Base-by-base conservation (phyloP, 306 rosid species). In the Geum urbanum region DNA sequence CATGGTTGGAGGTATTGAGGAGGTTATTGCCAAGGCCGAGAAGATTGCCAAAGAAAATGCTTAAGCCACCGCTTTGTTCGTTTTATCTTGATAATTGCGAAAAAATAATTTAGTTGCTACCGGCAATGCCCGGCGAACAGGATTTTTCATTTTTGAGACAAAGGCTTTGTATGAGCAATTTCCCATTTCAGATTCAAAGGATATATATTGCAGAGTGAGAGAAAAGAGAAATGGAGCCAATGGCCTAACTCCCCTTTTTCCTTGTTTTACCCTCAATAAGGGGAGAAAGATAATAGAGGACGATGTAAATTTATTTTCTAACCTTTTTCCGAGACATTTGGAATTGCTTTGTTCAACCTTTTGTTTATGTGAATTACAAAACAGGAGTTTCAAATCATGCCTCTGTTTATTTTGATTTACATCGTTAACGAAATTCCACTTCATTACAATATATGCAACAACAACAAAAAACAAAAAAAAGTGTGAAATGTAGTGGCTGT, bases 1-100 rank as follows among this genome's bases (percentile, higher is more conserved):
- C 82, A 94, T 94, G 99, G 99, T 94, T 56, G 97, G 99, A 37
- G 99, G 99, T 16, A 94, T 94, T 64, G 99, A 94, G 0, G 99
- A 94, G 78, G 97, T 89, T 71, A 71, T 94, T 77, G 97, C 95
- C 0, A 91, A 94, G 86, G 99, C 97, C 6, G 99, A 94, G 81
- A 94, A 91, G 97, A 89, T 94, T 63, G 83, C 99, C n/a, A 94
- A 76, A 88, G 99, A 94, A 75, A 81, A 88, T 5, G 91, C 91
- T 4, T 60, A 37, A 16, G 84, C 37, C 37, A 2, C 27, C 32
- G 2, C 2, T 54, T 44, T 71, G 70, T 71, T 74, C 71, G 43
- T 74, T 27, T 77, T 81, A 61, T 76, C 71, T 70, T 66, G 78
- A 84, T 81, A 78, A 82, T 78, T 81, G 84, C 84, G 78, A 88